Percentiles rank a stretch among this genome's conserved stretches.
Conservation (phyloP, 257 asterid species). For the Parsonsia alboflavescens region DNA sequence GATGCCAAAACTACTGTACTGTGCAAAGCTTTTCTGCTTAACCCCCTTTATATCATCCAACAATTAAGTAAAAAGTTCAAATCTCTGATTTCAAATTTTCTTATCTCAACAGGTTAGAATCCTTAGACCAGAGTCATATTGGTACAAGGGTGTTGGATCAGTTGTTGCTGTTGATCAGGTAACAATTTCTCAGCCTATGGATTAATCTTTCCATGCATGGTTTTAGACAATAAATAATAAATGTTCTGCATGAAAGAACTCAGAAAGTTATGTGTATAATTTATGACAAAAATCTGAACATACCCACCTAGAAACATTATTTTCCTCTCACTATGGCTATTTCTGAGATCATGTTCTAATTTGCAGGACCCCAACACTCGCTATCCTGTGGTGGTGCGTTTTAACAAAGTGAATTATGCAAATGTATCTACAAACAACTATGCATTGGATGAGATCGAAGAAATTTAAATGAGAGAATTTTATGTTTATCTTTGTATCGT, state of each 20-base stretch:
- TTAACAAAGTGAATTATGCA: conserved; percentile 87
- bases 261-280: not conserved
- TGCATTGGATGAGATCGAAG: conserved; percentile 78
- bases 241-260: not conserved
- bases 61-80: not conserved
- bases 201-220: not conserved
- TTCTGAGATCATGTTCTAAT: not conserved
- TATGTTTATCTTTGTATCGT: not conserved
- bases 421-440: conserved; percentile 94
- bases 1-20: not conserved
- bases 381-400: conserved; percentile 90
- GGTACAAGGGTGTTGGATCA: conserved; percentile 86
- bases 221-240: not conserved
- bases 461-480: conserved; percentile 30
- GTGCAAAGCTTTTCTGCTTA: not conserved
- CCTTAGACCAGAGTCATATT: conserved; percentile 88
- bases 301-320: no score
- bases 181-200: not conserved
- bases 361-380: conserved; percentile 86
- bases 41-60: not conserved
- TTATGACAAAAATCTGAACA: not conserved
- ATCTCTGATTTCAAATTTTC: not conserved
- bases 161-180: conserved; percentile 99
- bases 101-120: conserved; percentile 59
- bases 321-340: no score